Base-by-base conservation (phyloP, 495 filamentous ascomycete genomes). In the Parathielavia appendiculata region DNA sequence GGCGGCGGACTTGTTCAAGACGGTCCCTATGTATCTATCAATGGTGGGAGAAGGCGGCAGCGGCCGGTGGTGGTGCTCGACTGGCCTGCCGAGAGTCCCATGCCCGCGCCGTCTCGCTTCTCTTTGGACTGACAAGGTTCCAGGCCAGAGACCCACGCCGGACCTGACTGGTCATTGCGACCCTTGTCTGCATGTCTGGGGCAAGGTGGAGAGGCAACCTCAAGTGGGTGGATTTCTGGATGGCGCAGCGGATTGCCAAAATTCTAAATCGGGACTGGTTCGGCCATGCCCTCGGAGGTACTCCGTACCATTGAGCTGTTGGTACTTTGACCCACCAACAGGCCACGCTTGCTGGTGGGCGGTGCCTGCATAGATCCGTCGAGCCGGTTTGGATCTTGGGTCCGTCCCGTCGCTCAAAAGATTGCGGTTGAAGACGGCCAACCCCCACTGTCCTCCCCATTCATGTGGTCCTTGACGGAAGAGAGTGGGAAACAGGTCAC, bases 131-230 rank as follows among this genome's bases (percentile, higher is more conserved):
- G 73, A 75, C 74, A 74, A 67, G 75, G 73, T 66, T 63, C 56
- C 62, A 69, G 22, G 26, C 63, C 59, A 70, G 63, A 57, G 62
- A 58, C 58, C 64, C 51, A 58, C 67, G 52, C 58, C 61, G 63
- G 63, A 52, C 59, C 56, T 48, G 58, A 55, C 49, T 55, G 49
- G 47, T 35, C 60, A 9, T 45, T 43, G 50, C 32, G 17, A 47
- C 63, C 70, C 68, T 64, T 73, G 71, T 67, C 75, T 66, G 65
- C 64, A 71, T 74, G 69, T 77, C 73, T 78, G 75, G 75, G 73
- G 75, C 71, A 75, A 73, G 45, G 70, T 65, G 66, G 62, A 70
- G 63, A 54, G 69, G 71, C 71, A 75, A 76, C 73, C 72, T 77
- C 68, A 76, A 74, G 75, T 74, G 74, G 69, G 73, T 67, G 62